Evolutionary conservation across 352 stramenopile species (phyloP).

Genomic region (Albugo candida): DNA sequence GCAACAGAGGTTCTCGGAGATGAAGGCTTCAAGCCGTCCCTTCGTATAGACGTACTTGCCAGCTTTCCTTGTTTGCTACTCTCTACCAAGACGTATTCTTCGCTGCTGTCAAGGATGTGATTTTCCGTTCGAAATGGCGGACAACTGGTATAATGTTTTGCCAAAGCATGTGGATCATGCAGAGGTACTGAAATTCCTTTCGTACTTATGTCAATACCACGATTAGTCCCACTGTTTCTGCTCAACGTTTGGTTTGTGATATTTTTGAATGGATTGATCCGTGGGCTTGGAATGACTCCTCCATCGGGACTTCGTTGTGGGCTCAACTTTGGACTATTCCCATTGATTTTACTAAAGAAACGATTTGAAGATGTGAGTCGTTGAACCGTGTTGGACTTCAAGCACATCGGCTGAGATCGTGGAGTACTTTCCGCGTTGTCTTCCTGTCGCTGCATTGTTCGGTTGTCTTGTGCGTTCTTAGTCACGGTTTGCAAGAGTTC

Average conservation of each 20-base stretch:
- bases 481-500: conserved; percentile 50
- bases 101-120: conserved; percentile 26
- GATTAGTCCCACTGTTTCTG: too few relatives aligned
- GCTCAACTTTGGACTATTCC: conserved; percentile 31
- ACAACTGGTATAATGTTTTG: neutral
- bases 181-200: too few relatives aligned
- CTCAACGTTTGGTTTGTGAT: neutral
- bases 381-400: conserved; percentile 10
- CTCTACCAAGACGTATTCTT: conserved; percentile 48
- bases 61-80: conserved; percentile 5
- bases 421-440: conserved; percentile 4
- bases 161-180: too few relatives aligned
- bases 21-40: too few relatives aligned
- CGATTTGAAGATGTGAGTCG: neutral
- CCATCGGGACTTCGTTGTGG: conserved; percentile 50
- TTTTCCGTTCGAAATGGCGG: neutral
- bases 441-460: conserved; percentile 23
- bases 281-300: conserved; percentile 26
- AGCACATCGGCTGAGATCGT: conserved; percentile 29
- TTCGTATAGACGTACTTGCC: too few relatives aligned
- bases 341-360: too few relatives aligned
- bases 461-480: conserved; percentile 21
- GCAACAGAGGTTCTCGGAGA: too few relatives aligned
- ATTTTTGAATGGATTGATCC: conserved; percentile 55
- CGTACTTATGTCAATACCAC: too few relatives aligned